Evolutionary conservation across 1,284 basidiomycete species (phyloP).

Genomic region (Caloboletus firmus): DNA sequence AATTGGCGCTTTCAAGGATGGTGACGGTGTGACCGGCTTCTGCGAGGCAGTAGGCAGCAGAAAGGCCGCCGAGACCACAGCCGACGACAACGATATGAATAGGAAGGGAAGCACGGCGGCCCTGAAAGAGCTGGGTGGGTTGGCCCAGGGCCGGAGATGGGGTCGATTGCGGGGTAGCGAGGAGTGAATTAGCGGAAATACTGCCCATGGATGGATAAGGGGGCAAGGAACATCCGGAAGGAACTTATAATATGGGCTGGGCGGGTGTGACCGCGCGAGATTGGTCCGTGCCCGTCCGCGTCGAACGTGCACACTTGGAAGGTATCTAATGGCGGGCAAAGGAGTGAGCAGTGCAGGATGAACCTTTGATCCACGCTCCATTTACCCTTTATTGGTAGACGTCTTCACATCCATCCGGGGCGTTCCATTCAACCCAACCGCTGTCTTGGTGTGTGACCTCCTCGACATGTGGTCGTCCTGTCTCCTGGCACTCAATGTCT

Average conservation of each 20-base stretch:
- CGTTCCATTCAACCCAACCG: too few species aligned
- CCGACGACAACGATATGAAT: constrained; percentile 51
- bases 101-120: constrained; percentile 26
- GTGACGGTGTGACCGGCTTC: constrained; percentile 51
- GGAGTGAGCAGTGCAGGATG: background rate
- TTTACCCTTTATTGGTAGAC: background rate
- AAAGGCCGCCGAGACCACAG: constrained; percentile 52
- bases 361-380: background rate
- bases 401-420: background rate
- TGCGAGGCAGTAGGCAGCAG: constrained; percentile 47
- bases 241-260: background rate
- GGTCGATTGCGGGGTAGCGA: background rate
- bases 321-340: background rate
- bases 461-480: background rate
- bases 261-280: constrained; percentile 2
- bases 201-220: too few species aligned
- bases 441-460: background rate
- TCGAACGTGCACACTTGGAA: too few species aligned
- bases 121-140: constrained; percentile 23
- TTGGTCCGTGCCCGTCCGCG: background rate
- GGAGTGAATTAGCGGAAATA: too few species aligned
- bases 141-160: background rate
- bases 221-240: background rate
- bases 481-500: too few species aligned
- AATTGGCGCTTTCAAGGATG: constrained; percentile 42